phyloP scores from a whole-genome alignment of 2,329 filamentous ascomycete species.

The Talaromyces sp. region DNA sequence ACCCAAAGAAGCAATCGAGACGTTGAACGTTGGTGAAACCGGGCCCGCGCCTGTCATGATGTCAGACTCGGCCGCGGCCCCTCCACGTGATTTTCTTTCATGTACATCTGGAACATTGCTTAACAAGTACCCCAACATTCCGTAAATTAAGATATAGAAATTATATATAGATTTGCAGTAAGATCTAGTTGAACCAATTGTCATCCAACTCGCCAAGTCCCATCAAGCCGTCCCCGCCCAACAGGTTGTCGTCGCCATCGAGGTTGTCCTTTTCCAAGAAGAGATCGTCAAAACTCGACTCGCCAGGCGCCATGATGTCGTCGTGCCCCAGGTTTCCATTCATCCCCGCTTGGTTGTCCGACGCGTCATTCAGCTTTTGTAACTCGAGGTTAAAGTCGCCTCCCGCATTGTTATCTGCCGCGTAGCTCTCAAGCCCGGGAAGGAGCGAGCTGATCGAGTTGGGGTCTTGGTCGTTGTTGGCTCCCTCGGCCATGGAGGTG shows the following conservation, averaged over 20 bases:
- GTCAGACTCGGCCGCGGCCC: neutral
- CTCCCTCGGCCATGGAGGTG: conserved; percentile 9
- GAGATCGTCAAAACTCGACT: conserved; percentile 43
- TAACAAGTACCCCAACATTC: too few species aligned
- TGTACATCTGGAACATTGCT: too few species aligned
- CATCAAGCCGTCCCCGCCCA: conserved; percentile 33
- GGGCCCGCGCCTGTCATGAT: too few species aligned
- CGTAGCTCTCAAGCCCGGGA: conserved; percentile 26
- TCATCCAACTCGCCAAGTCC: conserved; percentile 35
- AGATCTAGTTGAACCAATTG: conserved; percentile 8
- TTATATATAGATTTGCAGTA: neutral
- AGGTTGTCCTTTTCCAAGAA: conserved; percentile 37
- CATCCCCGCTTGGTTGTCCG: conserved; percentile 14
- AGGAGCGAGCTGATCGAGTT: conserved; percentile 23
- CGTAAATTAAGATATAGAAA: neutral
- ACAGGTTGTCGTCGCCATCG: conserved; percentile 28
- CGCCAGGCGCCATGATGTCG: conserved; percentile 33
- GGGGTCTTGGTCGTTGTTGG: conserved; percentile 13
- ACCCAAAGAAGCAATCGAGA: neutral
- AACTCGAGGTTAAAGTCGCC: conserved; percentile 35
- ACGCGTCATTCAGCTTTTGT: conserved; percentile 17
- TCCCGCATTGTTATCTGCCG: conserved; percentile 25
- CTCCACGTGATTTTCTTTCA: neutral
- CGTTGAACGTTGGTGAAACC: neutral
- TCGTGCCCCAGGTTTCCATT: conserved; percentile 21